Conservation (phyloP, 2,329 filamentous ascomycete genomes). For the Beauveria rudraprayagi region DNA sequence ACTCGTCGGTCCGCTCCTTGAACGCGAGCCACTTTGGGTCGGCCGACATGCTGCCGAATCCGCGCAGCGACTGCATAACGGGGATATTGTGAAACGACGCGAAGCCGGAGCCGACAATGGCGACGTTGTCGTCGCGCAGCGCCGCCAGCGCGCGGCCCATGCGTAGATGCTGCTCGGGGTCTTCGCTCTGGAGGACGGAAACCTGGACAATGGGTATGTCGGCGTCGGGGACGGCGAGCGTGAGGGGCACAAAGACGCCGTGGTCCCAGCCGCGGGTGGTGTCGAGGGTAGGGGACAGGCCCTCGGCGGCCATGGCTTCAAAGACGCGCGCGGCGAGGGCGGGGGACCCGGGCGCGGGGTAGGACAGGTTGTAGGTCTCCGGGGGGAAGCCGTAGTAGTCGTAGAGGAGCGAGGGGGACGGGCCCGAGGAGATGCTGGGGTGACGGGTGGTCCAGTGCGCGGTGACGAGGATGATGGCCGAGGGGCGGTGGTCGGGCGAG, state of each 20-base stretch:
- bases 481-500: slow-evolving; percentile 36
- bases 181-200: slow-evolving; percentile 45
- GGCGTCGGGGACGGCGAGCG: slow-evolving; percentile 44
- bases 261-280: slow-evolving; percentile 46
- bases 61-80: slow-evolving; percentile 32
- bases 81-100: slow-evolving; percentile 49
- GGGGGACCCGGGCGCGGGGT: slow-evolving; percentile 48
- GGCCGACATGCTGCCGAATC: neutral
- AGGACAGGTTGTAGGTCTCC: slow-evolving; percentile 46
- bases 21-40: slow-evolving; percentile 16
- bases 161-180: slow-evolving; percentile 38
- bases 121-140: slow-evolving; percentile 46
- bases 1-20: slow-evolving; percentile 25
- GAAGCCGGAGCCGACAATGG: slow-evolving; percentile 52
- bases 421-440: slow-evolving; percentile 43
- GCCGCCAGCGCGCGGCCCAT: slow-evolving; percentile 44
- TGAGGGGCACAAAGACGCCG: slow-evolving; percentile 51
- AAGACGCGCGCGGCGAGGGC: slow-evolving; percentile 42
- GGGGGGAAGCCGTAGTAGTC: slow-evolving; percentile 53
- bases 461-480: slow-evolving; percentile 48
- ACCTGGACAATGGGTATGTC: slow-evolving; percentile 49
- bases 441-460: slow-evolving; percentile 46
- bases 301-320: slow-evolving; percentile 36
- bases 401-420: slow-evolving; percentile 42
- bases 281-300: slow-evolving; percentile 34